These are phyloP conservation scores for Cylindrotheca fusiformis DNA, from an alignment of 108 stramenopile genomes.

Conservation along the genomic window DNA sequence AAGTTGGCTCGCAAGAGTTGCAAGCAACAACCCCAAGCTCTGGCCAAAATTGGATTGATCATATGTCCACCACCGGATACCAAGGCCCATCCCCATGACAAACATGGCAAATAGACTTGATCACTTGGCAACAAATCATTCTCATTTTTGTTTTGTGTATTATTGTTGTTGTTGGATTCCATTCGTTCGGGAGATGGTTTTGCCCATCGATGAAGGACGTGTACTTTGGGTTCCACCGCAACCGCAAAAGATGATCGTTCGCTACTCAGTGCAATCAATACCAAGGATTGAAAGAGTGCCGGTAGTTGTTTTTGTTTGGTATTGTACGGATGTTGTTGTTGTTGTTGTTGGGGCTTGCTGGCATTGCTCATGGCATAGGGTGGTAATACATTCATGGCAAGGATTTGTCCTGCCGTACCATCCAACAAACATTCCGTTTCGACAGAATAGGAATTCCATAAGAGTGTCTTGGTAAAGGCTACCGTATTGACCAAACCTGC, in stretches of 20 bases:
- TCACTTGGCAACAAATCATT: background rate
- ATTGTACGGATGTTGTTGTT: slow-evolving; percentile 7
- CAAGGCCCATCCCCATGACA: slow-evolving; percentile 88
- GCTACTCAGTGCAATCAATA: slow-evolving; percentile 78
- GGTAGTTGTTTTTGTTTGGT: slow-evolving; percentile 12
- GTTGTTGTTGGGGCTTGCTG: background rate
- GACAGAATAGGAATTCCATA: slow-evolving; percentile 68
- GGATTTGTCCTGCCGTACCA: slow-evolving; percentile 83
- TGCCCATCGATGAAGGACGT: slow-evolving; percentile 83
- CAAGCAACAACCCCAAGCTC: slow-evolving; percentile 84
- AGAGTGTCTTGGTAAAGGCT: slow-evolving; percentile 64
- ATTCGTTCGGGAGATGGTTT: slow-evolving; percentile 45
- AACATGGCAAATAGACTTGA: slow-evolving; percentile 65
- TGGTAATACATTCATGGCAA: slow-evolving; percentile 70
- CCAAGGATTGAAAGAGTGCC: slow-evolving; percentile 36
- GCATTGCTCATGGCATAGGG: slow-evolving; percentile 23
- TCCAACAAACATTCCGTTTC: slow-evolving; percentile 90
- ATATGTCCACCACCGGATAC: slow-evolving; percentile 71
- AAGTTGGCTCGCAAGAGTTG: slow-evolving; percentile 75
- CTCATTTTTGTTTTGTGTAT: background rate
- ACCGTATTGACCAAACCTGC: slow-evolving; percentile 87
- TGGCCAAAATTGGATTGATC: slow-evolving; percentile 73
- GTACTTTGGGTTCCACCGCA: slow-evolving; percentile 78
- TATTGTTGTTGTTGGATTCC: background rate
- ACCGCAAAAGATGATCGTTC: slow-evolving; percentile 85